These are phyloP conservation scores for Glycine soja DNA, from an alignment of 306 rosid genomes.

Conservation along the genomic window DNA sequence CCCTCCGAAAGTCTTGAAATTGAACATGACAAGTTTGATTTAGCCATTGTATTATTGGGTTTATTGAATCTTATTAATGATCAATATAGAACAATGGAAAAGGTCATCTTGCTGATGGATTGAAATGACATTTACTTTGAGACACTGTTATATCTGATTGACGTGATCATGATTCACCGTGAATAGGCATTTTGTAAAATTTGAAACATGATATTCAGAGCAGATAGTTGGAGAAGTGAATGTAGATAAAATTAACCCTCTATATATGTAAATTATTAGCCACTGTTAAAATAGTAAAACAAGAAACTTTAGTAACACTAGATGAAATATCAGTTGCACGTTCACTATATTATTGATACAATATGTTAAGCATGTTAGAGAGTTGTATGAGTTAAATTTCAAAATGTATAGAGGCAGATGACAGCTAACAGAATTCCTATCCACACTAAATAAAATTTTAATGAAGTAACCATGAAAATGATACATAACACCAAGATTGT, in stretches of 20 bases:
- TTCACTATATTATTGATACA: slow-evolving; percentile 1
- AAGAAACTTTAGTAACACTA: not conserved
- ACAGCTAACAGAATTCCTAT: too few relatives aligned
- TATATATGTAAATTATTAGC: slow-evolving; percentile 1
- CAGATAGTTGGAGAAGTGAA: not conserved
- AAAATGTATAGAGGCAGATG: not conserved
- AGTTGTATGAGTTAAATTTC: not conserved
- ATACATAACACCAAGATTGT: not conserved
- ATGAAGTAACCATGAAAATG: slow-evolving; percentile 3
- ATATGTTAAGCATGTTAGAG: too few relatives aligned
- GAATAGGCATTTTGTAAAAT: not conserved
- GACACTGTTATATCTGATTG: too few relatives aligned
- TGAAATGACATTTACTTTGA: slow-evolving; percentile 16
- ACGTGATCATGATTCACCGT: too few relatives aligned
- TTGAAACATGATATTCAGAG: slow-evolving; percentile 11
- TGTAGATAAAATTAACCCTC: not conserved
- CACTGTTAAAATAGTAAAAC: not conserved
- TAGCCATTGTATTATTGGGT: not conserved
- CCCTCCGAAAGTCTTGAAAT: not conserved
- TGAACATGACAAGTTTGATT: not conserved
- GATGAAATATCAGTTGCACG: not conserved
- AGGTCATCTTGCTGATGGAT: not conserved
- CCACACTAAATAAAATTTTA: not conserved
- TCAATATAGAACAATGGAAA: not conserved
- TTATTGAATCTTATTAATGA: too few relatives aligned